Evolutionary conservation across 2,329 filamentous ascomycete genomes (phyloP), one percentile per base, ranked within the genome.

Genomic region (Metarhizium guizhouense): DNA sequence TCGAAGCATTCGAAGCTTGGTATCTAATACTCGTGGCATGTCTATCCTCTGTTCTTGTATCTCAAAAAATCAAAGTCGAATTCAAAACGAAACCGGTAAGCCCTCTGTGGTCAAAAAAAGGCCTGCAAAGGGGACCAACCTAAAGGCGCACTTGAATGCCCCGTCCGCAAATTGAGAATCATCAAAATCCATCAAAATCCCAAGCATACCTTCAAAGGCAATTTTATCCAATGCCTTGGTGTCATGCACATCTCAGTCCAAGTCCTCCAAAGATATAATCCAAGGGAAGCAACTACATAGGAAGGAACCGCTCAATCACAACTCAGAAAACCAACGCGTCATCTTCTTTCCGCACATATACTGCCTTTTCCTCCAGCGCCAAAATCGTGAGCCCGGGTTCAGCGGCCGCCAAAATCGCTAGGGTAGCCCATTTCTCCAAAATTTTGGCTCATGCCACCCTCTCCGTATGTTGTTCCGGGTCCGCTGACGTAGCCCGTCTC

Each of bases 401-500:
- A 74, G 47, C 74, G 73, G 53, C 74, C 73, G 43, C 77, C 77
- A 60, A 76, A 80, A 59, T 82, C 79, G 56, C 78, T 81, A 18
- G 72, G 70, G 59, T 81, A 68, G 32, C 76, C 78, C 52, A 81
- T 74, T 42, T 81, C 78, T 16, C 76, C 62, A 63, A 77, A 84
- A 56, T 75, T 76, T 61, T 82, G 80, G 30, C 69, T 69, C 74
- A 83, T 74, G 8, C 79, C 75, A 1, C 79, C 78, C n/a, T 80
- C 78, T 11, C 79, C 80, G 56, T 77, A 84, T 0, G 80, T 80
- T 4, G 78, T 83, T 36, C 82, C 83, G 2, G 83, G 81, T 1
- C 80, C 80, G 55, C 81, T 85, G 43, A 86, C 77, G 61, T 86
- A 86, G 20, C 87, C 85, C 53, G 80, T 79, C 57, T 90, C 83